Conservation (phyloP, 805 yeast genomes). For the Candida maesae region DNA sequence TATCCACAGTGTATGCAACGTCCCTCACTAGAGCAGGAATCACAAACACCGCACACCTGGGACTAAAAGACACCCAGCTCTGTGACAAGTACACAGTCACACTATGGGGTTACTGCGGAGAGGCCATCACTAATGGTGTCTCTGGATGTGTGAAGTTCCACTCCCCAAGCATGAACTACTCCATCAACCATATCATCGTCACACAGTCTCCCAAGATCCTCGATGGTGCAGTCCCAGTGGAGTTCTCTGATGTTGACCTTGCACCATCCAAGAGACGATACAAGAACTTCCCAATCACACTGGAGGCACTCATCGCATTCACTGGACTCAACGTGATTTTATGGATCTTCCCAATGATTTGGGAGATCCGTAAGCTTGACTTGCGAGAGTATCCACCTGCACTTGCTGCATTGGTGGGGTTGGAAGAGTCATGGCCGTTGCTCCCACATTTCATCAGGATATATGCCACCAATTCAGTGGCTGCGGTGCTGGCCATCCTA, state of each 20-base stretch:
- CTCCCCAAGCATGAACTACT: not conserved
- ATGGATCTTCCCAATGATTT: not conserved
- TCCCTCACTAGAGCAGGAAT: not conserved
- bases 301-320: not conserved
- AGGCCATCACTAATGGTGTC: not conserved
- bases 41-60: not conserved
- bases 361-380: not conserved
- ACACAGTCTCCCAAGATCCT: not conserved
- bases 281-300: not conserved
- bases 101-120: not conserved
- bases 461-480: conserved; percentile 8
- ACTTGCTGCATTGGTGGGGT: too few species aligned
- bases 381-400: too few species aligned
- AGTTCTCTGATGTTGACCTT: not conserved
- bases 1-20: not conserved
- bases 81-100: not conserved
- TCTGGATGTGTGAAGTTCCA: not conserved
- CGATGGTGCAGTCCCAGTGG: not conserved
- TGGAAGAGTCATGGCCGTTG: too few species aligned
- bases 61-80: not conserved
- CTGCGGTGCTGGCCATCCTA: too few species aligned
- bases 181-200: not conserved
- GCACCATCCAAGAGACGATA: not conserved
- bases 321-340: not conserved
- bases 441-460: too few species aligned